These are phyloP conservation scores for Chaetoceros muelleri DNA, from an alignment of 108 stramenopile genomes.

Conservation along the genomic window DNA sequence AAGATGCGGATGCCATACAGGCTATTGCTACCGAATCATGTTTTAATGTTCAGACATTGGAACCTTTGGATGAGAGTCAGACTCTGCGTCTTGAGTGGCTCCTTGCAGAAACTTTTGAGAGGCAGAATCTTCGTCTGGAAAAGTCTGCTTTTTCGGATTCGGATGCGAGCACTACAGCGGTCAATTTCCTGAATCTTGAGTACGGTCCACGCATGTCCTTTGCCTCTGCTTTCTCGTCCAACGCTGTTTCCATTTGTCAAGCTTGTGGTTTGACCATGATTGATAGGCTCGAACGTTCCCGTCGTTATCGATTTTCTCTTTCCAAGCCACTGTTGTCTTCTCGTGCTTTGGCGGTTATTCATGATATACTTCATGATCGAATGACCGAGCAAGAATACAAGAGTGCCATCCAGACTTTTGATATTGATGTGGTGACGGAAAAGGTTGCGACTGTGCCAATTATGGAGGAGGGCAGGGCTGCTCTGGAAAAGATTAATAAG, in stretches of 20 bases:
- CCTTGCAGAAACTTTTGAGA: constrained; percentile 87
- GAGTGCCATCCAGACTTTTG: constrained; percentile 73
- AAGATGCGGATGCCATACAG: constrained; percentile 29
- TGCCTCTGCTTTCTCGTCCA: constrained; percentile 93
- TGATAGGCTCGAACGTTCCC: constrained; percentile 77
- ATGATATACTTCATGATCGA: constrained; percentile 81
- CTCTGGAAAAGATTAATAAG: constrained; percentile 84
- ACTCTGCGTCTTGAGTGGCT: constrained; percentile 76
- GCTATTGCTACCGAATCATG: constrained; percentile 63
- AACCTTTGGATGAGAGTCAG: constrained; percentile 21
- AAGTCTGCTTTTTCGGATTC: constrained; percentile 38
- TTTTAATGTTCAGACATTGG: constrained; percentile 55
- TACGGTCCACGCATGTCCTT: constrained; percentile 98
- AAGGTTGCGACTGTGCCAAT: constrained; percentile 79
- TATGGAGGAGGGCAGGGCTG: constrained; percentile 81
- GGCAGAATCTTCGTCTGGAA: constrained; percentile 44
- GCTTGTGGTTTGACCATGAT: constrained; percentile 65
- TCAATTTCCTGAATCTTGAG: constrained; percentile 55
- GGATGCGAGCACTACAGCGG: constrained; percentile 10
- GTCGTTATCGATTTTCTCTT: constrained; percentile 53
- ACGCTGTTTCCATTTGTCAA: constrained; percentile 82
- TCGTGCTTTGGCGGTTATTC: constrained; percentile 32
- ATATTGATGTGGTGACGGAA: constrained; percentile 33
- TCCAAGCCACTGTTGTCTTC: constrained; percentile 14
- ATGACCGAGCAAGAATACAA: constrained; percentile 96